Base-by-base conservation (phyloP, 495 filamentous ascomycete species). In the Penicillium subrubescens region DNA sequence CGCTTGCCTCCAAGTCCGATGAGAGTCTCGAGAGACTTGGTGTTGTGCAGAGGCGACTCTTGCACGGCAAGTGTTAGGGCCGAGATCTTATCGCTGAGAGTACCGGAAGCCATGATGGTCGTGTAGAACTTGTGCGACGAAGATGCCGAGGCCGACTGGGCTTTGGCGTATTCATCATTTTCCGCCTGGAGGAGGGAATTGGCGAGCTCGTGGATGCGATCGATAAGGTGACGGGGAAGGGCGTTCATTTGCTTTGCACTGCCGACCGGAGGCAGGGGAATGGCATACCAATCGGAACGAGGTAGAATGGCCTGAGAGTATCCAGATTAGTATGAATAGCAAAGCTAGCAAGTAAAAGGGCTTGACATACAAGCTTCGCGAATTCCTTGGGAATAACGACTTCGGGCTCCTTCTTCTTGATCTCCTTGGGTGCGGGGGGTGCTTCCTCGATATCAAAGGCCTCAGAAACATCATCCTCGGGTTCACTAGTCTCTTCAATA, bases 81-180 rank as follows among this genome's bases (percentile, higher is more conserved):
- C 3, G 96, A 97, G 33, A 97, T 91, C 75, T 97, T 98, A 78
- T 99, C 95, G 37, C 93, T 95, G 57, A 97, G 84, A 8, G 96
- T 99, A 79, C 95, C 95, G 2, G 93, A 93, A 17, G 93, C 80
- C 95, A 99, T 97, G 74, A 99, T 96, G 6, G 93, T 96, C 2
- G 91, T 90, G 80, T 97, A 88, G 81, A 98, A 99, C 75, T 90
- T 95, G 71, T 94, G 89, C 11, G 93, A 91, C 1, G 95, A 97
- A 46, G 91, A 90, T 25, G 85, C 79, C 1, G 83, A 82, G 11
- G 80, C 74, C 59, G 83, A 66, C 67, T 84, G 65, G 70, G 83
- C 76, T 41, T 78, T 75, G 11, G 79, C 75, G 73, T 92, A 90
- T 76, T 89, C 64, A 48, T 84, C 76, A 75, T 83, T 84, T 78